Evolutionary conservation across 2,329 filamentous ascomycete species (phyloP).

Genomic region (Stagonosporopsis rhizophila): DNA sequence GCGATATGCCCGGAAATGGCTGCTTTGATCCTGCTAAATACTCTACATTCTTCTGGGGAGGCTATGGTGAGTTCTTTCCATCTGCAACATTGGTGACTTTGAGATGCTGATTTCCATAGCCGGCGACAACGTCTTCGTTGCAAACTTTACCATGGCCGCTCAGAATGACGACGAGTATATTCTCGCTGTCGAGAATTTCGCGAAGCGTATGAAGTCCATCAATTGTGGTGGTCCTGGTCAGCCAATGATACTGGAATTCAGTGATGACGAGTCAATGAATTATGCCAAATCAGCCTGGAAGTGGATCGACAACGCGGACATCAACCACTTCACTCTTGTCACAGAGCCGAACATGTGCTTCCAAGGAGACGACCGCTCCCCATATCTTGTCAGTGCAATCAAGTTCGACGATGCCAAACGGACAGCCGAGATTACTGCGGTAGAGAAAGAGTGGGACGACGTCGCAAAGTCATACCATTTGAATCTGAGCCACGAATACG

Average conservation of each 20-base stretch:
- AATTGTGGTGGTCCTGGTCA: constrained; percentile 24
- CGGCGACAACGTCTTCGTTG: constrained; percentile 30
- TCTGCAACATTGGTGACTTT: not conserved
- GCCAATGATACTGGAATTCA: constrained; percentile 27
- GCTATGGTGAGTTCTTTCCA: constrained; percentile 22
- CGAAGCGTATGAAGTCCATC: constrained; percentile 32
- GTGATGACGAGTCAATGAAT: constrained; percentile 18
- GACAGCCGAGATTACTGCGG: constrained; percentile 23
- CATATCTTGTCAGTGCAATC: constrained; percentile 31
- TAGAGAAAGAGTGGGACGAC: constrained; percentile 30
- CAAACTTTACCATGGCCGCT: constrained; percentile 32
- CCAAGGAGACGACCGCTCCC: constrained; percentile 32
- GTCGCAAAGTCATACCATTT: constrained; percentile 25
- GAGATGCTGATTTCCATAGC: constrained; percentile 15
- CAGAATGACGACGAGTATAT: constrained; percentile 31
- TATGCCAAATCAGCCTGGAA: constrained; percentile 32
- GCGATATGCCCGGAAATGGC: constrained; percentile 24
- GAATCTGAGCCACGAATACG: constrained; percentile 24
- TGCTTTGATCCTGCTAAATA: constrained; percentile 27
- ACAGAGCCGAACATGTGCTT: constrained; percentile 35
- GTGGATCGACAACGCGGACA: constrained; percentile 31
- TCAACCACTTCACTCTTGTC: constrained; percentile 33
- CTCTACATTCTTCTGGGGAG: constrained; percentile 30
- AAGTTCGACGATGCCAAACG: constrained; percentile 27
- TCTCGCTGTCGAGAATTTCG: constrained; percentile 32